Base-by-base conservation (phyloP, 306 rosid species). In the Corylus americana region DNA sequence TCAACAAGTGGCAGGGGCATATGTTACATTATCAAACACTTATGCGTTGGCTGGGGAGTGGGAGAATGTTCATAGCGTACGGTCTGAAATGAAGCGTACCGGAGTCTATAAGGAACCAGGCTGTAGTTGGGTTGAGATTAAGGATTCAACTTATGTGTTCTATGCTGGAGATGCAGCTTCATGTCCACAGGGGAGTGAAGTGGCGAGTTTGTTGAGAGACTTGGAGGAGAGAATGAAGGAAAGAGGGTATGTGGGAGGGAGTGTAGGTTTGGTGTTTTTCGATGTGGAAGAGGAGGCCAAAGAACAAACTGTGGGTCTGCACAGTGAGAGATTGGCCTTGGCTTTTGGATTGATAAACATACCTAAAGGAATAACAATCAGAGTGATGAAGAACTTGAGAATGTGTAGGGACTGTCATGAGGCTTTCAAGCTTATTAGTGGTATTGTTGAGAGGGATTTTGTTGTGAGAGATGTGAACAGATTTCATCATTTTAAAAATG, bases 371-470 rank as follows among this genome's bases (percentile, higher is more conserved):
- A 71, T 74, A 61, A 89, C 88, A 14, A 85, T 92, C 81, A 88
- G 96, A 87, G 88, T 92, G 78, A 90, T 94, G 98, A 94, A 90
- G 88, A 90, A 94, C 82, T 80, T 92, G 88, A 92, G 93, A 81
- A 90, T 94, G 96, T 90, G 94, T 75, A 74, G 83, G 78, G 91
- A 87, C 62, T 92, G 96, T 78, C 97, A 94, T 16, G 93, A 87
- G 79, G 89, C 86, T 48, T 92, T 92, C 87, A 94, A 89, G 90
- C 74, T 90, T 59, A 89, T 90, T 74, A 88, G 97, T 85, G 94
- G 89, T 71, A 92, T 90, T 79, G 91, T 89, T 49, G 87, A 71
- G 74, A 89, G 94, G 71, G 94, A 94, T 7, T 89, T 92, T 39
- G 9, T 94, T 73, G 97, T 92, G 37, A 92, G 96, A 84, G 97